Evolutionary conservation across 306 rosid genomes (phyloP).

Genomic region (Dryas octopetala): DNA sequence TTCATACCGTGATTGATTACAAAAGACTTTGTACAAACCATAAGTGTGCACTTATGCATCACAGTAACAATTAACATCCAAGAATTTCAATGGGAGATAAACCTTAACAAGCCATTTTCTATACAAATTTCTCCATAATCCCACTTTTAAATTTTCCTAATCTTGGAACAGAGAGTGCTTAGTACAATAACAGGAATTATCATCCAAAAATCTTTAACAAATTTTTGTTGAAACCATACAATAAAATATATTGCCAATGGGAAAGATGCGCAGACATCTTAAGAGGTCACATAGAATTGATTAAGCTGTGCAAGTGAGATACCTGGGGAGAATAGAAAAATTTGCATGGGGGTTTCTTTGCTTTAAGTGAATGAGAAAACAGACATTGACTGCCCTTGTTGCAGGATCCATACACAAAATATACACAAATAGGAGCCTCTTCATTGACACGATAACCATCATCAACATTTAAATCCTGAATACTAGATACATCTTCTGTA

Average conservation of each 20-base stretch:
- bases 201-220: not conserved
- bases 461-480: slow-evolving; percentile 32
- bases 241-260: not conserved
- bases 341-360: slow-evolving; percentile 64
- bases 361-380: slow-evolving; percentile 66
- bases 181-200: not conserved
- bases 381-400: slow-evolving; percentile 57
- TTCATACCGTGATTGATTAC: not conserved
- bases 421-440: slow-evolving; percentile 54
- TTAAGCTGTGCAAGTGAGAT: slow-evolving; percentile 4
- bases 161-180: slow-evolving; percentile 11
- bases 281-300: not conserved
- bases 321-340: slow-evolving; percentile 77
- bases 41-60: not conserved
- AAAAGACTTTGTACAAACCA: not conserved
- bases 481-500: slow-evolving; percentile 39
- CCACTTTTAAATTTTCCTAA: not conserved
- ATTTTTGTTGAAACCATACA: not conserved
- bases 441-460: slow-evolving; percentile 26
- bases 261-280: not conserved
- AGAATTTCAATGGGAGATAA: not conserved
- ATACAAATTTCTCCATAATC: not conserved
- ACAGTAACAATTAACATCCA: not conserved
- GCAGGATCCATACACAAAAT: slow-evolving; percentile 57
- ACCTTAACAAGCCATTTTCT: not conserved